phyloP scores from a whole-genome alignment of 1,284 basidiomycete genomes.

The Serendipita sp. region DNA sequence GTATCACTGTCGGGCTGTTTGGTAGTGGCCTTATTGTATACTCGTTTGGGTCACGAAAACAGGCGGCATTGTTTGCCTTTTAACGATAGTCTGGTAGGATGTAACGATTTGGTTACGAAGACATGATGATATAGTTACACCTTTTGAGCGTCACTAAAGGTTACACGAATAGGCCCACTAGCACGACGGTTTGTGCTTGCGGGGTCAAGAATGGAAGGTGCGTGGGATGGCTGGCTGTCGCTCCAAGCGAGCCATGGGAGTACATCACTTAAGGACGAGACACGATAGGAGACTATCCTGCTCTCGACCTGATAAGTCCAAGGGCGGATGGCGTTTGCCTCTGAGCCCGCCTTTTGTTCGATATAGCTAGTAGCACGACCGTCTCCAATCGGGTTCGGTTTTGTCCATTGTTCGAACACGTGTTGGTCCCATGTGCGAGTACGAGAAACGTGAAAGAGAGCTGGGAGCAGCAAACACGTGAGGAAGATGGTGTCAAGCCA shows the following conservation, averaged over 20 bases:
- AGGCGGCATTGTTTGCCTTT: slow-evolving; percentile 73
- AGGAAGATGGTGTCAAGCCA: neutral
- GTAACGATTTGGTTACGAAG: neutral
- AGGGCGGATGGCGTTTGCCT: neutral
- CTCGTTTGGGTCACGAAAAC: slow-evolving; percentile 70
- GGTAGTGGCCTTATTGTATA: slow-evolving; percentile 78
- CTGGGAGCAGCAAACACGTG: neutral
- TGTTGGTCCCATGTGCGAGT: neutral
- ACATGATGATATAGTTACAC: neutral
- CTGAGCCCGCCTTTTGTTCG: neutral
- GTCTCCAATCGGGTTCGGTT: neutral
- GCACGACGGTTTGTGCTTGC: too few species aligned
- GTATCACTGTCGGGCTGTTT: slow-evolving; percentile 82
- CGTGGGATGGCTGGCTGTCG: neutral
- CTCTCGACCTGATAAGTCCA: slow-evolving; percentile 3
- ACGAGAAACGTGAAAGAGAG: neutral
- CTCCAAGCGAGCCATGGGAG: slow-evolving; percentile 1
- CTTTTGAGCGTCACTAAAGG: too few species aligned
- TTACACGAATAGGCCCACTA: too few species aligned
- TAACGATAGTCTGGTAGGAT: slow-evolving; percentile 18
- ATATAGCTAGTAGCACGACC: neutral
- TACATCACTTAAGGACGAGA: neutral
- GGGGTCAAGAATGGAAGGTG: neutral
- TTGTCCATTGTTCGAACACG: neutral
- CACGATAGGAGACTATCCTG: neutral